phyloP scores from a whole-genome alignment of 202 grass and related monocot species.

The Carex arenaria region DNA sequence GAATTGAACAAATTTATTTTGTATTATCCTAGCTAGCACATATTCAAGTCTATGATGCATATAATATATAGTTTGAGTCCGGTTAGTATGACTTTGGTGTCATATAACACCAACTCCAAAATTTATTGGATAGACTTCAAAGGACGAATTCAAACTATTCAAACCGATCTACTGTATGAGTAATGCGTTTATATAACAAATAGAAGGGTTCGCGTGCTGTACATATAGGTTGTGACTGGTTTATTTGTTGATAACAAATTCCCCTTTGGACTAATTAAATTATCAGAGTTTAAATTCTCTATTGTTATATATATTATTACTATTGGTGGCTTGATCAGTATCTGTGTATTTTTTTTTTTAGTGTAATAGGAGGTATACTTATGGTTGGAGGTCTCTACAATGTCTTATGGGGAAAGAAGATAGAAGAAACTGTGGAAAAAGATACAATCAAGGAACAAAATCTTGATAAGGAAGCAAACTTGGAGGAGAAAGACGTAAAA shows the following conservation, averaged over 20 bases:
- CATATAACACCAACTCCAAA: no score
- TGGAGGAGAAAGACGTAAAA: neutral
- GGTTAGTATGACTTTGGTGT: no score
- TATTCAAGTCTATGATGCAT: neutral
- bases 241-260: no score
- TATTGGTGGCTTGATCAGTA: neutral
- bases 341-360: neutral
- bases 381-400: constrained; percentile 71
- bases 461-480: neutral
- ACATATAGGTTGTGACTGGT: no score
- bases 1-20: neutral
- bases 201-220: no score
- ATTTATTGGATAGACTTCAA: no score
- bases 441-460: neutral
- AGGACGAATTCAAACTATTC: no score
- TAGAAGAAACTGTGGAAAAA: constrained; percentile 27
- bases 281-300: no score
- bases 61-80: no score
- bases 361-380: constrained; percentile 46
- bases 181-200: no score
- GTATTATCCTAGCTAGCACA: neutral
- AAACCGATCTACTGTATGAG: no score
- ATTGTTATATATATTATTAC: neutral
- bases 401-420: constrained; percentile 66
- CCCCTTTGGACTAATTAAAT: no score